phyloP scores from a whole-genome alignment of 345 rosid genomes.

The Lepidium aucheri region DNA sequence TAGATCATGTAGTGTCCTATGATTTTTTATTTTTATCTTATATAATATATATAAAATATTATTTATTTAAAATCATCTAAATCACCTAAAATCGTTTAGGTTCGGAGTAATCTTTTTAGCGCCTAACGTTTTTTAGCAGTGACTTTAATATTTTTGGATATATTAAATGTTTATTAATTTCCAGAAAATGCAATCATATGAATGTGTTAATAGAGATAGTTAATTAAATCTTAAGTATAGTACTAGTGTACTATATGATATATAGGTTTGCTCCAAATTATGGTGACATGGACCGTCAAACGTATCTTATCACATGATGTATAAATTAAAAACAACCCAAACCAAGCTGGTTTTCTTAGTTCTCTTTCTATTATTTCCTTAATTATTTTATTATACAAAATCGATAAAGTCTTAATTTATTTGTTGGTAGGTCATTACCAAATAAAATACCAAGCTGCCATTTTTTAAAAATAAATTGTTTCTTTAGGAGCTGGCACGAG shows the following conservation, averaged over 20 bases:
- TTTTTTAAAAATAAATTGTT: not conserved
- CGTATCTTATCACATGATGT: slow-evolving; percentile 15
- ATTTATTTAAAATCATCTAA: no score
- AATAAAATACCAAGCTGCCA: not conserved
- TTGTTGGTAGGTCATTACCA: slow-evolving; percentile 15
- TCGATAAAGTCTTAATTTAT: not conserved
- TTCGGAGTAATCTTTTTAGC: no score
- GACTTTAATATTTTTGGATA: no score
- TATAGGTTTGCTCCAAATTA: not conserved
- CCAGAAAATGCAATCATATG: no score
- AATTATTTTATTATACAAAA: not conserved
- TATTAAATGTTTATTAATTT: no score
- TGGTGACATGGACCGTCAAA: slow-evolving; percentile 15
- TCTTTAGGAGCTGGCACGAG: slow-evolving; percentile 15
- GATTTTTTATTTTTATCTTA: no score
- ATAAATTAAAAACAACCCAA: not conserved
- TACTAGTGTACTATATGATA: not conserved
- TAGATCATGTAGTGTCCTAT: no score
- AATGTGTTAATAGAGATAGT: not conserved
- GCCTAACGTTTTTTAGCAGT: no score
- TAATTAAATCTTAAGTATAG: not conserved
- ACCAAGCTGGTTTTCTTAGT: slow-evolving; percentile 5
- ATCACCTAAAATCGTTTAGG: no score
- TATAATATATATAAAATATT: no score
- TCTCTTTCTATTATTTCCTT: not conserved